Conservation (phyloP, 495 filamentous ascomycete genomes). For the Poronia punctata region DNA sequence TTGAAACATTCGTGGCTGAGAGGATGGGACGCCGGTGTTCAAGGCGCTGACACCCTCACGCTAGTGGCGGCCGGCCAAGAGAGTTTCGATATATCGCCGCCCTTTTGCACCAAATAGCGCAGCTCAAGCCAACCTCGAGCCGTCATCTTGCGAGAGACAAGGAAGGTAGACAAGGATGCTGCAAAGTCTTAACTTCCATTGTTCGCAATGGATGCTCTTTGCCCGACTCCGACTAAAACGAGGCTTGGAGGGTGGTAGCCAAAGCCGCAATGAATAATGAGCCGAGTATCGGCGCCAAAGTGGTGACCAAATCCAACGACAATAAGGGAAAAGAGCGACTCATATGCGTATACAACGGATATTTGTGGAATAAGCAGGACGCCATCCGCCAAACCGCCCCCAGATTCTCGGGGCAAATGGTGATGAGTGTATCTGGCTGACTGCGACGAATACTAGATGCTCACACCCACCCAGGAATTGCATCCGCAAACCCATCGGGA, state of each 20-base stretch:
- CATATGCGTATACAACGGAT: conserved; percentile 70
- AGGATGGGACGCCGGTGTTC: too few relatives aligned
- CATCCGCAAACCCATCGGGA: conserved; percentile 58
- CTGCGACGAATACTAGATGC: conserved; percentile 46
- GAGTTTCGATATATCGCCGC: too few relatives aligned
- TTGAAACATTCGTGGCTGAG: too few relatives aligned
- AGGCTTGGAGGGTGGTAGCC: conserved; percentile 56
- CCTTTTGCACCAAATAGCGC: too few relatives aligned
- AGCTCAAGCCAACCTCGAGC: too few relatives aligned
- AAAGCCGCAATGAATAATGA: conserved; percentile 55
- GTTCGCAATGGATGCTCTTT: conserved; percentile 72
- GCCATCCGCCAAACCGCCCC: conserved; percentile 45
- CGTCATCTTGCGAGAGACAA: neutral
- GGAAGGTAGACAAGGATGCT: neutral
- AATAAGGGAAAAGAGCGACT: conserved; percentile 40
- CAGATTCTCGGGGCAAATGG: neutral
- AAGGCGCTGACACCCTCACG: too few relatives aligned
- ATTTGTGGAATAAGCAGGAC: conserved; percentile 63
- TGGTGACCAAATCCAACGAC: conserved; percentile 40
- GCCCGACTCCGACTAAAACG: conserved; percentile 46
- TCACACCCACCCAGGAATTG: conserved; percentile 65
- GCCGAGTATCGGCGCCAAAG: conserved; percentile 64
- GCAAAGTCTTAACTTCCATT: conserved; percentile 4
- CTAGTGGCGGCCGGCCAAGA: too few relatives aligned
- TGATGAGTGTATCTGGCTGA: neutral